phyloP scores from a whole-genome alignment of 331 rosid genomes.

The Malus hybrid region DNA sequence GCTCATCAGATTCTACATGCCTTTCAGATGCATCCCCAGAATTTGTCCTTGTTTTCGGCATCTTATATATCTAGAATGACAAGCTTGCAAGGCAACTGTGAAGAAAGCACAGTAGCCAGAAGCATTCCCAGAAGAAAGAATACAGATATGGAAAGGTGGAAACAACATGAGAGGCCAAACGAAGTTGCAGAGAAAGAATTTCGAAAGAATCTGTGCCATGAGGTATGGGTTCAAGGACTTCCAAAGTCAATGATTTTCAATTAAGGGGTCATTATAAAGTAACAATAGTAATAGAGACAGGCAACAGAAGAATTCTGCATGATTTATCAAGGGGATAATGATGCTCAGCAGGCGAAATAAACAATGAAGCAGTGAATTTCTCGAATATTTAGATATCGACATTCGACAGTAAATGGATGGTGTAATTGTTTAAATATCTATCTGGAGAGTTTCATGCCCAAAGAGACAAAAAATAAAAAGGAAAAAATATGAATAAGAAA shows the following conservation, averaged over 20 bases:
- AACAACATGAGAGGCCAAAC: slow-evolving; percentile 57
- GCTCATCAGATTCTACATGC: slow-evolving; percentile 51
- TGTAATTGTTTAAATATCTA: slow-evolving; percentile 45
- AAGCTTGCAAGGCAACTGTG: slow-evolving; percentile 74
- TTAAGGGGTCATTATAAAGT: slow-evolving; percentile 36
- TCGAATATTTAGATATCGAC: slow-evolving; percentile 27
- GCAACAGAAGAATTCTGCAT: slow-evolving; percentile 48
- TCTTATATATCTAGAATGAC: slow-evolving; percentile 51
- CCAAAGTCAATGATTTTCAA: slow-evolving; percentile 46
- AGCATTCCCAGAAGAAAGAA: slow-evolving; percentile 61
- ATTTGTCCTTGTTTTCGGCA: slow-evolving; percentile 43
- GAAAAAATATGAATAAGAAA: slow-evolving; percentile 41
- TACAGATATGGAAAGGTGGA: slow-evolving; percentile 67
- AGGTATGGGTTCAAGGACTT: slow-evolving; percentile 49
- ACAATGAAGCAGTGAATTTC: slow-evolving; percentile 34
- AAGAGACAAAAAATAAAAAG: slow-evolving; percentile 18
- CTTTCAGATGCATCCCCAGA: slow-evolving; percentile 35
- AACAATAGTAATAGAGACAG: slow-evolving; percentile 41
- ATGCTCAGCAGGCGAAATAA: slow-evolving; percentile 45
- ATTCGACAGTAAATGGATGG: slow-evolving; percentile 36
- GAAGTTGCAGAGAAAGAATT: slow-evolving; percentile 65
- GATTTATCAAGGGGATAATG: slow-evolving; percentile 44
- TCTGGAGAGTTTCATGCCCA: slow-evolving; percentile 35
- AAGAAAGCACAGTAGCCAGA: slow-evolving; percentile 64
- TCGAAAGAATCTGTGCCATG: slow-evolving; percentile 53